phyloP scores from a whole-genome alignment of 2,329 filamentous ascomycete species.

The Epichloe gansuensis region DNA sequence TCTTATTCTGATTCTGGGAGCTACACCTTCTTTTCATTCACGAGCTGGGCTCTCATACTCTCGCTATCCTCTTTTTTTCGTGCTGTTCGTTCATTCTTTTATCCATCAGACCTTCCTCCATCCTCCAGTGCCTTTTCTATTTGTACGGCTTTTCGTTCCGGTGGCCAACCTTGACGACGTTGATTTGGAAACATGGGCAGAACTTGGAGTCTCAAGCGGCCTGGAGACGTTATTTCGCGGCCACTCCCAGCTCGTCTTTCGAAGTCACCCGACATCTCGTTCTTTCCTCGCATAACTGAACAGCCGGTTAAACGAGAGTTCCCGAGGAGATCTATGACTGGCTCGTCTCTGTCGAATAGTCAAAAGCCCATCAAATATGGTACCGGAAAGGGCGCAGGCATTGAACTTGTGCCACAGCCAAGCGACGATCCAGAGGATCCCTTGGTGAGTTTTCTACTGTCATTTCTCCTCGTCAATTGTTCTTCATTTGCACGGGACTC shows the following conservation, averaged over 20 bases:
- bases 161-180: background rate
- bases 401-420: slow-evolving; percentile 42
- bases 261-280: background rate
- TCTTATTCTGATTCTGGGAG: background rate
- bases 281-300: background rate
- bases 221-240: slow-evolving; percentile 3
- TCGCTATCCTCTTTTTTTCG: background rate
- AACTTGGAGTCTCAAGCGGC: background rate
- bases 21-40: background rate
- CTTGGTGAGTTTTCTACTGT: slow-evolving; percentile 27
- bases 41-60: background rate
- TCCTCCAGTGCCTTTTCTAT: background rate
- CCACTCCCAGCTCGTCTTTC: background rate
- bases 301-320: background rate
- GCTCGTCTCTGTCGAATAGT: slow-evolving; percentile 7
- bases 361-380: slow-evolving; percentile 34
- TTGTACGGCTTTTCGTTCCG: background rate
- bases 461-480: background rate
- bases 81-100: background rate
- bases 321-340: slow-evolving; percentile 5
- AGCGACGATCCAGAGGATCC: slow-evolving; percentile 43
- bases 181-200: background rate
- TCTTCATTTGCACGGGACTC: background rate
- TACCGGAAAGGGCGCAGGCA: slow-evolving; percentile 27
- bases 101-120: background rate